These are phyloP conservation scores for Aaosphaeria pasadenensis DNA, from an alignment of 2,329 filamentous ascomycete species.

Conservation along the genomic window DNA sequence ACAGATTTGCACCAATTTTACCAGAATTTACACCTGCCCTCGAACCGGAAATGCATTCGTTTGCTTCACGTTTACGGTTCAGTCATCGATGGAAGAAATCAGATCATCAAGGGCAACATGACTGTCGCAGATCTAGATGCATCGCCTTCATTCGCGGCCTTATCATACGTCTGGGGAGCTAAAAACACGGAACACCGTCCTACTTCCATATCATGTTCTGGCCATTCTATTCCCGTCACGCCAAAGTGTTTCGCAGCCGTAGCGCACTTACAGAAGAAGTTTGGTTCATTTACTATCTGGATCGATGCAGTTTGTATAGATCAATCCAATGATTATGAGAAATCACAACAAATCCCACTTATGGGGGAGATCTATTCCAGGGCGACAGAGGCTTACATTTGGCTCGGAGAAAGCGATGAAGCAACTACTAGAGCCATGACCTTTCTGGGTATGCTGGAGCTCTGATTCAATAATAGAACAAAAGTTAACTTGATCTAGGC, in stretches of 20 bases:
- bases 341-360: constrained; percentile 12
- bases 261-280: neutral
- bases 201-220: neutral
- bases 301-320: constrained; percentile 30
- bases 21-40: neutral
- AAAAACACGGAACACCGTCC: neutral
- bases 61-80: neutral
- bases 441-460: neutral
- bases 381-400: constrained; percentile 13
- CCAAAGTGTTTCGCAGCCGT: neutral
- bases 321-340: constrained; percentile 15
- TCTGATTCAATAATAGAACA: no score
- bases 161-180: constrained; percentile 1
- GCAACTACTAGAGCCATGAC: neutral
- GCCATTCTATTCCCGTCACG: neutral
- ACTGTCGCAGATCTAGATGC: neutral
- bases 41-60: neutral
- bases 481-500: neutral
- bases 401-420: constrained; percentile 17
- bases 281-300: constrained; percentile 11
- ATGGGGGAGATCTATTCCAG: constrained; percentile 19
- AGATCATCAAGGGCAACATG: neutral
- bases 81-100: neutral
- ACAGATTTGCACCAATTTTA: neutral
- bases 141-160: neutral